phyloP scores from a whole-genome alignment of 2,329 filamentous ascomycete genomes.

The Claviceps cyperi region DNA sequence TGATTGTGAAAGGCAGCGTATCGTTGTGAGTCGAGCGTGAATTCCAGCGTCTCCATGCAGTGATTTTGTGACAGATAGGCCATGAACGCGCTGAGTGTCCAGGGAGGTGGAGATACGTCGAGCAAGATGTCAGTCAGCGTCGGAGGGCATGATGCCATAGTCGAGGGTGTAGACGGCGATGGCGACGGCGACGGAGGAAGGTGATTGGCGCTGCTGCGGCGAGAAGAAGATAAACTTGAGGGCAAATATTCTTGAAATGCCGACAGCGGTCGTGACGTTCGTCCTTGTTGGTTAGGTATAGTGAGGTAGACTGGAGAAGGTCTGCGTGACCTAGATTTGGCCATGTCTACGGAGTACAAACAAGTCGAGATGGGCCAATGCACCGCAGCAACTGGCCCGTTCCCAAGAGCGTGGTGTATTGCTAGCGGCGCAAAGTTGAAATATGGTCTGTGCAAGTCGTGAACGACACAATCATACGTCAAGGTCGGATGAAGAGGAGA shows the following conservation, averaged over 20 bases:
- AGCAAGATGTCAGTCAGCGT: constrained; percentile 77
- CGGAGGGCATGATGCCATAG: constrained; percentile 32
- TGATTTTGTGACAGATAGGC: constrained; percentile 94
- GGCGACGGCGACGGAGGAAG: constrained; percentile 22
- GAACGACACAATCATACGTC: background rate
- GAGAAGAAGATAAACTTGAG: constrained; percentile 25
- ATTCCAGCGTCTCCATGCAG: constrained; percentile 90
- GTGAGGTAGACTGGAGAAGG: constrained; percentile 29
- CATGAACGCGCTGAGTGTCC: constrained; percentile 86
- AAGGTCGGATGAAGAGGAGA: background rate
- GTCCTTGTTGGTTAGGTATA: constrained; percentile 24
- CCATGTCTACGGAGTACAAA: constrained; percentile 6
- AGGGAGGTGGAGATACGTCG: constrained; percentile 74
- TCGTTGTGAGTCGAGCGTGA: constrained; percentile 83
- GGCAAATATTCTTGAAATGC: constrained; percentile 32
- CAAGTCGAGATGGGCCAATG: background rate
- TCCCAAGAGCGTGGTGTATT: background rate
- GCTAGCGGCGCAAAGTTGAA: background rate
- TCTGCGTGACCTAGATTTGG: constrained; percentile 29
- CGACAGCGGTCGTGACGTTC: constrained; percentile 29
- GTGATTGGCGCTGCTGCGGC: constrained; percentile 34
- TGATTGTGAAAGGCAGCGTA: constrained; percentile 51
- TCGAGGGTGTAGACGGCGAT: constrained; percentile 17
- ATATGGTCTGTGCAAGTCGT: background rate
- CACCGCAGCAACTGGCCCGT: background rate